Evolutionary conservation across 2,329 filamentous ascomycete genomes (phyloP), one percentile per base, ranked within the genome.

Genomic region (Pseudopithomyces maydicus): DNA sequence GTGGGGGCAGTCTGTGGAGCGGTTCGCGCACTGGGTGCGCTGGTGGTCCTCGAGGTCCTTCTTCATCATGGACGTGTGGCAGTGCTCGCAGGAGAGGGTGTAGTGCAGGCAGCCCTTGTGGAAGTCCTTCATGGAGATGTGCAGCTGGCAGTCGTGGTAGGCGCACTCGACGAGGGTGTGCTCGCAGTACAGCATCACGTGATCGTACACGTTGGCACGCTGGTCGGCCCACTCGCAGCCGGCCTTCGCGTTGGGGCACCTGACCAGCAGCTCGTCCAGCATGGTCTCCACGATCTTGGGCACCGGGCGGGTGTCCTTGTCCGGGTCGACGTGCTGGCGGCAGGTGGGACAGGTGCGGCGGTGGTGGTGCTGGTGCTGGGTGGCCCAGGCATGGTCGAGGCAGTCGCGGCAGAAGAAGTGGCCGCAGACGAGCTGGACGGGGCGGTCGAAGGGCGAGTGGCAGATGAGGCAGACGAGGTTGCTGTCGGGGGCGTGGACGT

Each of bases 381-480:
- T 68, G 1, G 61, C 64, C 68, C 71, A 74, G 26, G 73, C 70
- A 42, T 75, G 74, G 46, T 77, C 79, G 57, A 88, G 77, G 66
- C 86, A 88, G 22, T 82, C 79, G 52, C 80, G 77, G 73, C 86
- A 88, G 75, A 88, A 88, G 61, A 84, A 83, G 74, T 88, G 86
- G 61, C 88, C 84, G 73, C 86, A 88, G 61, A 82, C 78, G 46
- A 86, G 75, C 63, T 84, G 72, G 43, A 86, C 79, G 1, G 86
- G 85, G 51, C 81, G 76, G 53, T 87, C 80, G 65, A 88, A 87
- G 7, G 86, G 84, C 58, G 83, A 84, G 67, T 85, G 84, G 71
- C 86, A 88, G 61, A 88, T 88, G 15, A 85, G 81, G 67, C 86
- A 88, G 77, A 86, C 82, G 49, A 88, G 78, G 66, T 88, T 86